phyloP scores from a whole-genome alignment of 164 flowering plant genomes.

The Kalanchoe fedtschenkoi region DNA sequence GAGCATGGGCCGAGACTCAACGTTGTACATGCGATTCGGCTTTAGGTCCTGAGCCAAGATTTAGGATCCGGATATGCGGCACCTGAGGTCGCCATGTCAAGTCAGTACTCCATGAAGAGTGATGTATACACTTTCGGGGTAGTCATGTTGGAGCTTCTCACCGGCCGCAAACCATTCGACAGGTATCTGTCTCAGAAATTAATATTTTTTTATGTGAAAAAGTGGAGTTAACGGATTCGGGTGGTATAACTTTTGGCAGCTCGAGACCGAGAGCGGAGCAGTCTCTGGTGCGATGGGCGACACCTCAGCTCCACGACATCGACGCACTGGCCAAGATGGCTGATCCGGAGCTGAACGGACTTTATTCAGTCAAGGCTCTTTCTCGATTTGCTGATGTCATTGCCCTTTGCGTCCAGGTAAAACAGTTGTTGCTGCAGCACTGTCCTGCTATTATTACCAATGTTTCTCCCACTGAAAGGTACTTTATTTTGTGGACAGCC shows the following conservation, averaged over 20 bases:
- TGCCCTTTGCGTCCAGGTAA: slow-evolving; percentile 97
- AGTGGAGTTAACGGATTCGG: not conserved
- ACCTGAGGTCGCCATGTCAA: slow-evolving; percentile 91
- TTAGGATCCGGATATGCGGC: slow-evolving; percentile 69
- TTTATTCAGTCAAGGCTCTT: slow-evolving; percentile 89
- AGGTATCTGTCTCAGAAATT: slow-evolving; percentile 29
- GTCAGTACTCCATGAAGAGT: slow-evolving; percentile 76
- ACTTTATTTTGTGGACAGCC: slow-evolving; percentile 31
- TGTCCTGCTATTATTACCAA: too few species aligned
- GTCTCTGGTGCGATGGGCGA: slow-evolving; percentile 91
- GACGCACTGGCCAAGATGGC: slow-evolving; percentile 94
- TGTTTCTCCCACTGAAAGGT: not conserved
- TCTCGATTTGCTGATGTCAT: slow-evolving; percentile 95
- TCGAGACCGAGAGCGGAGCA: slow-evolving; percentile 79
- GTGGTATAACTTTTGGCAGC: slow-evolving; percentile 25
- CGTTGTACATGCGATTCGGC: slow-evolving; percentile 2
- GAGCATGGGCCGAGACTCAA: not conserved
- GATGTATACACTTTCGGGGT: slow-evolving; percentile 97
- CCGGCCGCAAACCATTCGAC: slow-evolving; percentile 89
- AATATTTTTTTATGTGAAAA: not conserved
- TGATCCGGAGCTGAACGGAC: slow-evolving; percentile 78
- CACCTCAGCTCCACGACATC: slow-evolving; percentile 98
- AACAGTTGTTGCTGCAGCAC: not conserved
- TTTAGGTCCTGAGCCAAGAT: slow-evolving; percentile 45
- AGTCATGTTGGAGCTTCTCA: slow-evolving; percentile 92